Base-by-base conservation (phyloP, 345 rosid species). In the Eucalyptus pauciflora region DNA sequence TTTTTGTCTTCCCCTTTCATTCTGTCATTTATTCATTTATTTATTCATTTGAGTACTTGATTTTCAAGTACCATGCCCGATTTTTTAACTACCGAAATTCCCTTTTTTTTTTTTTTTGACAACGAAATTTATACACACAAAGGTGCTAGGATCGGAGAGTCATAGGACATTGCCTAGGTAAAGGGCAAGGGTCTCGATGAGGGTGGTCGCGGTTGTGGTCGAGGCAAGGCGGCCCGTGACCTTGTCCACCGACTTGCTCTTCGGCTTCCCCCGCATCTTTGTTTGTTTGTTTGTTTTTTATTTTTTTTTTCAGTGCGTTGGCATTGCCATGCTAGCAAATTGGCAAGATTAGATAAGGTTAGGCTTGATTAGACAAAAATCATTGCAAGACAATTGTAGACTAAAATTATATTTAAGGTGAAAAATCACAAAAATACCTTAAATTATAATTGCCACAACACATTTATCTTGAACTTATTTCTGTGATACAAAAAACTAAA, bases 401-500 rank as follows among this genome's bases (percentile, higher is more conserved):
- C 12, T 3, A 20, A 31, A 33, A 17, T 33, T 5, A 71, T 33
- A 31, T 67, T 31, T 7, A 31, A 67, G 12, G 5, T 18, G 43
- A 4, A 69, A 31, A 69, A 20, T 69, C 43, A 8, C 10, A 17
- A 69, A 69, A 69, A 31, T 13, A 31, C 3, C 1, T 31, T 7
- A 31, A 69, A 69, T 7, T 16, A 69, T 69, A 17, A 3, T 31
- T 4, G 5, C 5, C 3, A 1, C 10, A 18, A 31, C 1, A 16
- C 11, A 69, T 69, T 64, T 64, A 64, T 6, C 41, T 52, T 52
- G 8, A 52, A 52, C 1, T 52, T 52, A 3, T 20, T 52, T 52
- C 0, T 52, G 0, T 52, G 58, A 52, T 52, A 52, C 5, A 52
- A 52, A 52, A 52, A 52, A 18, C 25, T 7, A 52, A 52, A 52